Percentiles rank a stretch among this genome's conserved stretches.
These are phyloP conservation scores for Nothophoma quercina DNA, from an alignment of 2,329 filamentous ascomycete species.

Conservation along the genomic window DNA sequence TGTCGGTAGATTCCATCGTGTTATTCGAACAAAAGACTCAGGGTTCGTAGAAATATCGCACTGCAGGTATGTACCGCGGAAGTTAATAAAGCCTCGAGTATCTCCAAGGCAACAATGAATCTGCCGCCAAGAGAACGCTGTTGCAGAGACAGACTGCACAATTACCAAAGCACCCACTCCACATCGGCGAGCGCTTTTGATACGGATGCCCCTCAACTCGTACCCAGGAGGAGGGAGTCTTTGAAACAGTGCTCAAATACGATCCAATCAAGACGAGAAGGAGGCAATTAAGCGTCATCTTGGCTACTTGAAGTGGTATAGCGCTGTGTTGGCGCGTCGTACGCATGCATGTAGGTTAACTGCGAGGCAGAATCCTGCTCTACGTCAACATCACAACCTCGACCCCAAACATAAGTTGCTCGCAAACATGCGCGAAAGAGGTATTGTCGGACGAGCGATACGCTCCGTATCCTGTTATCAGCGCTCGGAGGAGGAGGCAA, in stretches of 20 bases:
- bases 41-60: background rate
- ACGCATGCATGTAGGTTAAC: conserved; percentile 6
- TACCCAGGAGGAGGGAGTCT: background rate
- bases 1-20: conserved; percentile 1
- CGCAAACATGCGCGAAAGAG: background rate
- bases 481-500: too few species aligned
- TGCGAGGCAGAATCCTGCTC: conserved; percentile 14
- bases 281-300: background rate
- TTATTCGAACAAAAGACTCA: background rate
- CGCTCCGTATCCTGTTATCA: background rate
- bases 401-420: background rate
- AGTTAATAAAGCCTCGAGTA: conserved; percentile 6
- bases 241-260: background rate
- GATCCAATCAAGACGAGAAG: conserved; percentile 3
- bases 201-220: conserved; percentile 4
- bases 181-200: conserved; percentile 6
- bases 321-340: conserved; percentile 2
- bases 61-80: background rate
- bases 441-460: background rate
- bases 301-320: background rate
- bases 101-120: conserved; percentile 15
- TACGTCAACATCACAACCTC: background rate
- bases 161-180: conserved; percentile 4
- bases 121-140: conserved; percentile 10
- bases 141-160: conserved; percentile 3